A percentile compares a stretch with the other conserved stretches of the same genome.
Conservation (phyloP, 192 early-diverging fungal genomes). For the Gigaspora rosea region DNA sequence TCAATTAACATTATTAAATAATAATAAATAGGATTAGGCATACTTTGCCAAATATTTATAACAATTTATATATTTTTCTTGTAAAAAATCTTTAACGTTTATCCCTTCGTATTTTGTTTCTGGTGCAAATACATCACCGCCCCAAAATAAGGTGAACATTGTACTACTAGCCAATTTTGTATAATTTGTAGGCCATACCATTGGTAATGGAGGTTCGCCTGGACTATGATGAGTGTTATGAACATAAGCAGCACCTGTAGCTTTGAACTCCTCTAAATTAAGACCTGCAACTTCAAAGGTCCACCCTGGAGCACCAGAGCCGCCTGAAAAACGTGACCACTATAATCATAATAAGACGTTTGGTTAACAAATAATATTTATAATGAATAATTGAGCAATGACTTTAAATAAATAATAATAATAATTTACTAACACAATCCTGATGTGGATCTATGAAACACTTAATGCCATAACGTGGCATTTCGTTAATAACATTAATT, state of each 20-base stretch:
- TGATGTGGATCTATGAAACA: conserved; percentile 91
- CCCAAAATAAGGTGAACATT: conserved; percentile 87
- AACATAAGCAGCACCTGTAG: conserved; percentile 76
- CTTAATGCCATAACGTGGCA: conserved; percentile 75
- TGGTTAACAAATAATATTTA: too few relatives aligned
- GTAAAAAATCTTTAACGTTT: conserved; percentile 66
- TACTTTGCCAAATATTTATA: conserved; percentile 71
- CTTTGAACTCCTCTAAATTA: conserved; percentile 72
- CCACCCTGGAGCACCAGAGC: conserved; percentile 85
- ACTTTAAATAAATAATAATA: too few relatives aligned
- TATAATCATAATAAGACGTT: background rate
- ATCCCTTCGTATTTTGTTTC: conserved; percentile 64
- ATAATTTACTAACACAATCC: conserved; percentile 59
- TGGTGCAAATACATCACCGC: conserved; percentile 74
- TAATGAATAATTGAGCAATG: too few relatives aligned
- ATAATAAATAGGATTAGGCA: background rate
- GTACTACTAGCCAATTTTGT: conserved; percentile 79
- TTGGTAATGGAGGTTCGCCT: conserved; percentile 42
- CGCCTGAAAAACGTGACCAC: conserved; percentile 77
- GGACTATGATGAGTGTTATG: conserved; percentile 63
- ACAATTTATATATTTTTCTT: conserved; percentile 64
- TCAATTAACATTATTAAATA: conserved; percentile 14
- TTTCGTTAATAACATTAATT: conserved; percentile 60
- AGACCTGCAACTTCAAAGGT: conserved; percentile 82
- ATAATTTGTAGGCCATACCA: conserved; percentile 89